Base-by-base conservation (phyloP, 2,329 filamentous ascomycete genomes). In the Penicillium palitans region DNA sequence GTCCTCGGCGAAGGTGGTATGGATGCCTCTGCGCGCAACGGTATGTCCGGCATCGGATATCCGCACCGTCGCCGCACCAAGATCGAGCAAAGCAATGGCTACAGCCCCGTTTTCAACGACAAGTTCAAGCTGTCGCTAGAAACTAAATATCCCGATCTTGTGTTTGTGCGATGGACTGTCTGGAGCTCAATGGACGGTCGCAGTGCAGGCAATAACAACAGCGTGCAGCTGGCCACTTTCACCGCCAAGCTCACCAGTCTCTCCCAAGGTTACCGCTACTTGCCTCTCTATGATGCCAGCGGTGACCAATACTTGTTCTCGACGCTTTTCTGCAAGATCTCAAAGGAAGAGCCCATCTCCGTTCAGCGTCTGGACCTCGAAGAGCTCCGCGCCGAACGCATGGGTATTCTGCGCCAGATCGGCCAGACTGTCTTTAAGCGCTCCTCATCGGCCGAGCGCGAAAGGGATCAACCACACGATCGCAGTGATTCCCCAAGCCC, bases 281-380 rank as follows among this genome's bases (percentile, higher is more conserved):
- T 98, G 53, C 95, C 93, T 12, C 82, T 99, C 17, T 89, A 91
- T 74, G 93, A 98, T 76, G 84, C 87, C 56, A 90, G 91, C 62
- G 95, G 93, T 60, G 93, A 97, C 68, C 91, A 93, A 68, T 98
- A 96, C 73, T 83, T 97, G 44, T 97, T 97, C 77, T 96, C 95
- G 2, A 96, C 92, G 12, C 81, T 99, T 17, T 96, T 98, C 75
- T 96, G 93, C 79, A 88, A 88, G 69, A 90, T 98, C 77, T 87
- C 87, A 66, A 89, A 86, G 64, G 79, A 84, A 60, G 79, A 82
- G 6, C 75, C 79, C 24, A 67, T 81, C 27, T 73, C 80, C 35
- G 75, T 80, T 27, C 72, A 72, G 41, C 72, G 70, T 40, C 57
- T 75, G 15, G 70, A 74, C 54, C 52, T 74, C 35, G 75, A 78